Conservation (phyloP, 1,284 basidiomycete species). For the Coniophora puteana region DNA sequence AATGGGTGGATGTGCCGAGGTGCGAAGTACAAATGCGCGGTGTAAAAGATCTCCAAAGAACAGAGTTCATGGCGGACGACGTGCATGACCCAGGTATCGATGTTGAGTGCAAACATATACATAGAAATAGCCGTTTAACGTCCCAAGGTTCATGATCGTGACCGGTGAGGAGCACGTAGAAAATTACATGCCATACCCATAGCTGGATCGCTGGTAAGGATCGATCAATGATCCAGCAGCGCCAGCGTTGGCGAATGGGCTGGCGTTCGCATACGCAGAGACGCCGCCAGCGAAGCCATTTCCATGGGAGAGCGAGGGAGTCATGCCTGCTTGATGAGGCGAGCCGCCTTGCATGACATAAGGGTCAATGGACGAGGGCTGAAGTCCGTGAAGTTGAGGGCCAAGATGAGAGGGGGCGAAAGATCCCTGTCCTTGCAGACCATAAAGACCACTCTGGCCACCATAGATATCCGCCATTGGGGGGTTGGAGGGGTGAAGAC, state of each 20-base stretch:
- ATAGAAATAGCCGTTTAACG: constrained; percentile 34
- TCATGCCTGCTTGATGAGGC: constrained; percentile 55
- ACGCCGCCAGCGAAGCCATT: constrained; percentile 52
- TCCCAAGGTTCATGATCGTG: constrained; percentile 12
- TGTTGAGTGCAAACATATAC: constrained; percentile 31
- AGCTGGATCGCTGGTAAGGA: constrained; percentile 69
- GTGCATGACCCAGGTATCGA: constrained; percentile 30
- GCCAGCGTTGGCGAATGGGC: constrained; percentile 54
- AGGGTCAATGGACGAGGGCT: constrained; percentile 69
- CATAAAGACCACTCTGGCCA: constrained; percentile 57
- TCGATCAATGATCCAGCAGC: constrained; percentile 56
- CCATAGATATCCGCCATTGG: constrained; percentile 71
- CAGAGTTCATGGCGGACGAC: constrained; percentile 28
- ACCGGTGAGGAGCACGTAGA: constrained; percentile 17
- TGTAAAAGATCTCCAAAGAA: constrained; percentile 33
- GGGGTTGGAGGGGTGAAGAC: constrained; percentile 49
- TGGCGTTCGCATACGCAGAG: constrained; percentile 47
- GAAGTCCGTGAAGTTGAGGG: constrained; percentile 55
- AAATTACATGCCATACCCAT: constrained; percentile 72
- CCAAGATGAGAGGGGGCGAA: constrained; percentile 39
- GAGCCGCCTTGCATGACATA: constrained; percentile 74
- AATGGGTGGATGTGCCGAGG: constrained; percentile 48
- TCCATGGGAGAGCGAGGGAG: constrained; percentile 50
- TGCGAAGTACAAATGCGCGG: constrained; percentile 68
- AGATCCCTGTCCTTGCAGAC: constrained; percentile 46